Evolutionary conservation across 73 alveolate species (phyloP).

Genomic region (Paramecium primaurelia): DNA sequence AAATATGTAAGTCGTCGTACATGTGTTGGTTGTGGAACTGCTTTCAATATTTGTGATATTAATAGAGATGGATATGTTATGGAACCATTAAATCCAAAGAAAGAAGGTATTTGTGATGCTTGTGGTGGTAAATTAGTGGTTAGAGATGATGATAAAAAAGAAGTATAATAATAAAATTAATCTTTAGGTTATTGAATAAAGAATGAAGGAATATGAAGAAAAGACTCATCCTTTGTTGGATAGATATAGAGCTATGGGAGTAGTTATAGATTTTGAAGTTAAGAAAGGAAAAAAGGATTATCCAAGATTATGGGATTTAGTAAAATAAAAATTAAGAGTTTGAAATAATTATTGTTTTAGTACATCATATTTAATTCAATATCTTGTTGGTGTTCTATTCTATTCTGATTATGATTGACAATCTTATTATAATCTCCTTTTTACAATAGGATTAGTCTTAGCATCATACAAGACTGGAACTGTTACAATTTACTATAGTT

Average conservation of each 20-base stretch:
- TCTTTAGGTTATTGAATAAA: conserved; percentile 48
- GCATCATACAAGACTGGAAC: conserved; percentile 44
- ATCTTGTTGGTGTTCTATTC: background rate
- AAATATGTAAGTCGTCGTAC: conserved; percentile 47
- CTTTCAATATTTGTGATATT: conserved; percentile 51
- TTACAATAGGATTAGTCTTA: background rate
- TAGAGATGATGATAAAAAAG: conserved; percentile 62
- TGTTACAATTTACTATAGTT: background rate
- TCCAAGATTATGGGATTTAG: conserved; percentile 56
- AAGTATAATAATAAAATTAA: background rate
- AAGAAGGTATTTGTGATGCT: conserved; percentile 57
- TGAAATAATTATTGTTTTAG: background rate
- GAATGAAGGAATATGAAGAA: conserved; percentile 50
- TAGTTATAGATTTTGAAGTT: conserved; percentile 49
- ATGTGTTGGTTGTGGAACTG: conserved; percentile 53
- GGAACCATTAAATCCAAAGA: conserved; percentile 64
- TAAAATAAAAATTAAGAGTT: conserved; percentile 6
- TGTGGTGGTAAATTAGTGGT: conserved; percentile 56
- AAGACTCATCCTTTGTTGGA: conserved; percentile 34
- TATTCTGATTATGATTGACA: background rate
- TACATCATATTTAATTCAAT: background rate
- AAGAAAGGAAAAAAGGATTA: conserved; percentile 60
- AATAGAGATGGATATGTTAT: conserved; percentile 60
- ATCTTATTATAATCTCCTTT: background rate
- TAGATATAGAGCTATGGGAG: conserved; percentile 25